These are phyloP conservation scores for Stachybotrys chartarum DNA, from an alignment of 2,329 filamentous ascomycete species.

Conservation along the genomic window DNA sequence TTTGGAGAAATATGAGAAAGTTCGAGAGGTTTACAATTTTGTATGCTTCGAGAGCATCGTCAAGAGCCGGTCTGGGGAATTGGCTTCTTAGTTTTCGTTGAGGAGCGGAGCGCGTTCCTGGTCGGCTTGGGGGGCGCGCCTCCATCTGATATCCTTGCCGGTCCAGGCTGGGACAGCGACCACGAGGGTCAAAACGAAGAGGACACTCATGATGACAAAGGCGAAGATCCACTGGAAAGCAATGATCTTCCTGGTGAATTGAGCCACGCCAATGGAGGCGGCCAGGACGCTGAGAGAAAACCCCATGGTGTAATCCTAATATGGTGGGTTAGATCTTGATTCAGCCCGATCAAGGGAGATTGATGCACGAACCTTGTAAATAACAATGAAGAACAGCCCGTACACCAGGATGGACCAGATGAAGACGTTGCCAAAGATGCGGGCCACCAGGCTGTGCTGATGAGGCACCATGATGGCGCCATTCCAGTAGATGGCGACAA, in stretches of 20 bases:
- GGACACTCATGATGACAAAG: slow-evolving; percentile 69
- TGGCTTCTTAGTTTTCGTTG: slow-evolving; percentile 30
- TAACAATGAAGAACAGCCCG: slow-evolving; percentile 66
- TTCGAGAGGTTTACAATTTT: too few relatives aligned
- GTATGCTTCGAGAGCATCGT: too few relatives aligned
- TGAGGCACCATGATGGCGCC: slow-evolving; percentile 76
- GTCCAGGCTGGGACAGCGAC: slow-evolving; percentile 59
- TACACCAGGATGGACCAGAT: slow-evolving; percentile 78
- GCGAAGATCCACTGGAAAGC: slow-evolving; percentile 92
- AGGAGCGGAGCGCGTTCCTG: slow-evolving; percentile 57
- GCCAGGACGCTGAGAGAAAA: slow-evolving; percentile 68
- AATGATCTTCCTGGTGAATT: slow-evolving; percentile 65
- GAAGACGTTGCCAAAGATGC: slow-evolving; percentile 78
- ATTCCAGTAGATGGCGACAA: slow-evolving; percentile 83
- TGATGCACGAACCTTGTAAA: slow-evolving; percentile 56
- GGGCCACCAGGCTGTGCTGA: slow-evolving; percentile 57
- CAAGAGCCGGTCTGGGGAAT: neutral
- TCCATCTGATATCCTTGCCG: slow-evolving; percentile 49
- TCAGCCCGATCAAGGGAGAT: neutral
- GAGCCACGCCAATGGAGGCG: slow-evolving; percentile 69
- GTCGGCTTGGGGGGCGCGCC: slow-evolving; percentile 34
- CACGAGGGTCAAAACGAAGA: slow-evolving; percentile 61
- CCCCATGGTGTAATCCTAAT: slow-evolving; percentile 65
- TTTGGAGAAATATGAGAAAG: too few relatives aligned
- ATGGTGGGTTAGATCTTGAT: slow-evolving; percentile 6